Evolutionary conservation across 352 stramenopile species (phyloP), one percentile per base, ranked within the genome.

Genomic region (Globisporangium abappressorium): DNA sequence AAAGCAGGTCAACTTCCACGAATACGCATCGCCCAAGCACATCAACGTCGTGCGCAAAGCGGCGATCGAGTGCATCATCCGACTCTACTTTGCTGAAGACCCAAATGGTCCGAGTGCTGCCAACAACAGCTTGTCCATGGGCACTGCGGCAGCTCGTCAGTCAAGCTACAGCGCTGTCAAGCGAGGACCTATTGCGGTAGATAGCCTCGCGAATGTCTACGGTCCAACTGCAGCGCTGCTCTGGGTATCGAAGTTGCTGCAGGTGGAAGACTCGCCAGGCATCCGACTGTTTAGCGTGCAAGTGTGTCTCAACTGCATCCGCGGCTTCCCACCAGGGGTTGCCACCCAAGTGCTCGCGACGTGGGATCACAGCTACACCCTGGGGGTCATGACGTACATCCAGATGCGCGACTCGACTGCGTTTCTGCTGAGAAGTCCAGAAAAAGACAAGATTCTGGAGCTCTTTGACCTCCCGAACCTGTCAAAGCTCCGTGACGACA

Each of bases 21-120:
- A 83, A 34, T 95, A 89, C 57, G 81, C 80, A n/a, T 85, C 82
- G 20, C 84, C 88, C 2, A 89, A 86, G 64, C 79, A 94, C 61
- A 79, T 77, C 2, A 89, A 86, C 55, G 71, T 88, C 49, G 88
- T 95, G 18, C 88, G 88, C 22, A 92, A 93, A 68, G 88, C 82
- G 14, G 88, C 88, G 3, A 94, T 95, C 38, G 88, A 95, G 58
- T 92, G 85, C 68, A 90, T 95, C 49, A 67, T 95, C 33, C 86
- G 88, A 1, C 62, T 95, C 14, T 94, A 91, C 69, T 95, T 95
- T 65, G 79, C 85, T 9, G 88, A 95, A 77, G 86, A 94, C 28
- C 80, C 86, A 0, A 80, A 53, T 26, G 70, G 59, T 20, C 47
- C 65, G 56, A 24, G 61, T 69, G 15, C 70, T 22, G 57, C 33